These are phyloP conservation scores for Saturnispora bothae DNA, from an alignment of 805 yeast genomes.

Conservation along the genomic window DNA sequence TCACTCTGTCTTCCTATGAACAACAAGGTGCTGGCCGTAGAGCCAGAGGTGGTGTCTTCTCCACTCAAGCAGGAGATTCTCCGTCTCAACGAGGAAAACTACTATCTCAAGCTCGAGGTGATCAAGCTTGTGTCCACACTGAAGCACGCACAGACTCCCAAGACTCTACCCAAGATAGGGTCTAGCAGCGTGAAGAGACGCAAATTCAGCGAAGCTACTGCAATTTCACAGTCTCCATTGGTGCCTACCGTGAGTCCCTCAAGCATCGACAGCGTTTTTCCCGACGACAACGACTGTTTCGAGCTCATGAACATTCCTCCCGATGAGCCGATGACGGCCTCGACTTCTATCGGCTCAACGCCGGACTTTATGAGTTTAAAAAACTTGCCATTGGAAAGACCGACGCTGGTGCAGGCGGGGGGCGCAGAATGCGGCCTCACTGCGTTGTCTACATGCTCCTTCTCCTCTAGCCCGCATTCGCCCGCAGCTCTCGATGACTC, in stretches of 20 bases:
- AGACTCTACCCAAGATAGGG: background rate
- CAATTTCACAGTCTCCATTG: background rate
- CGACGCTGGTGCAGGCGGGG: no score
- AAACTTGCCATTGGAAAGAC: no score
- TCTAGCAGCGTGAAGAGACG: background rate
- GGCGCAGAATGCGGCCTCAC: background rate
- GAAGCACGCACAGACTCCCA: slow-evolving; percentile 25
- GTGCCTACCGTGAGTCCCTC: background rate
- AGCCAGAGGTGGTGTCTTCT: slow-evolving; percentile 19
- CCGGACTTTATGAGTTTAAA: background rate
- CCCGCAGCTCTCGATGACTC: no score
- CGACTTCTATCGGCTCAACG: no score
- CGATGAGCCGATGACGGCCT: background rate
- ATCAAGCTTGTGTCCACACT: slow-evolving; percentile 35
- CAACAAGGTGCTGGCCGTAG: slow-evolving; percentile 11
- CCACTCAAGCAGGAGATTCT: slow-evolving; percentile 32
- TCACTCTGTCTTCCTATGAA: background rate
- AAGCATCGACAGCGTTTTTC: no score
- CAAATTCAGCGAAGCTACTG: background rate
- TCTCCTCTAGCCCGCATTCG: no score
- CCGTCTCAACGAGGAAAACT: slow-evolving; percentile 36
- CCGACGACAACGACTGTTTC: slow-evolving; percentile 6
- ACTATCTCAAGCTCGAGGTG: slow-evolving; percentile 32
- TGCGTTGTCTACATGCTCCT: no score
- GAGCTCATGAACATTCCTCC: slow-evolving; percentile 6